Evolutionary conservation across 352 stramenopile genomes (phyloP).

Genomic region (Pythium apleroticum): DNA sequence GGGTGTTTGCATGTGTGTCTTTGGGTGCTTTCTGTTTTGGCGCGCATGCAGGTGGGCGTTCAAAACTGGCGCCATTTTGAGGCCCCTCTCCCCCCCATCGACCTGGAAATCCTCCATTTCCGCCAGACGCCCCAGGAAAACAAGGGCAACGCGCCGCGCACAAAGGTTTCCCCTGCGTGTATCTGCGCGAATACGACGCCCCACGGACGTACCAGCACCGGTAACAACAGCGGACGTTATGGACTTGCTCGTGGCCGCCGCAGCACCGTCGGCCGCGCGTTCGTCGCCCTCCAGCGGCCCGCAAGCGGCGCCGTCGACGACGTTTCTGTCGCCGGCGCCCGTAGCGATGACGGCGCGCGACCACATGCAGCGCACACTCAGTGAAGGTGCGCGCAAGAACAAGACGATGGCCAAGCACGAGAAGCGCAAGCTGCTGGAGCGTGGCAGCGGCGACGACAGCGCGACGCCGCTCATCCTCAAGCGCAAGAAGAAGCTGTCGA

Average conservation of each 20-base stretch:
- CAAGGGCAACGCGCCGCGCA: not conserved
- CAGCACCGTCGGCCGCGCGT: not conserved
- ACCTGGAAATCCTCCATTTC: not conserved
- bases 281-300: constrained; percentile 2
- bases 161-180: constrained; percentile 4
- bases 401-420: constrained; percentile 5
- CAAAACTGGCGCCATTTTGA: constrained; percentile 17
- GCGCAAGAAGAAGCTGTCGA: constrained; percentile 21
- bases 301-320: constrained; percentile 1
- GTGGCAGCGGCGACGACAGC: not conserved
- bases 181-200: constrained; percentile 1
- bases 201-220: not conserved
- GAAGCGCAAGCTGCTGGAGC: constrained; percentile 24
- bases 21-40: constrained; percentile 20
- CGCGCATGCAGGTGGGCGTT: constrained; percentile 12
- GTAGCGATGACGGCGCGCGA: constrained; percentile 9
- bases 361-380: constrained; percentile 30
- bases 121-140: not conserved
- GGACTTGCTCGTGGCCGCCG: not conserved
- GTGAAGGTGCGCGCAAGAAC: constrained; percentile 29
- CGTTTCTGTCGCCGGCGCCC: constrained; percentile 26
- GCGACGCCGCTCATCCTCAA: constrained; percentile 16
- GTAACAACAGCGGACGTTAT: not conserved
- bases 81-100: not conserved
- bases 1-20: constrained; percentile 1